Evolutionary conservation across 768 basidiomycete species (phyloP).

Genomic region (Amanita thiersii): DNA sequence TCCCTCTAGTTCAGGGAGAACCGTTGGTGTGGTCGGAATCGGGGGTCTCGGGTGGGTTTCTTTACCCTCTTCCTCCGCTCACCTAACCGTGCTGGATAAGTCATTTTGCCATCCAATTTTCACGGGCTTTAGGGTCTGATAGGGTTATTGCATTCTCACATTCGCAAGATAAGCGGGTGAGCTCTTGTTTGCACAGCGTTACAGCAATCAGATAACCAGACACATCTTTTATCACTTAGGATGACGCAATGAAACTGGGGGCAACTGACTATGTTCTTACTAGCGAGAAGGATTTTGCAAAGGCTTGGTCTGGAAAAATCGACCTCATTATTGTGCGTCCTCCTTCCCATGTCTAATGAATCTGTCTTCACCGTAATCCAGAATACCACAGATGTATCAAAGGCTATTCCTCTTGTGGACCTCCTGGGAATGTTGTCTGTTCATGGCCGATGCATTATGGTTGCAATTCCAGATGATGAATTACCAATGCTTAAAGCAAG

Average conservation of each 20-base stretch:
- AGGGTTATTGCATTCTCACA: conserved; percentile 51
- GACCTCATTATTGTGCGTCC: conserved; percentile 39
- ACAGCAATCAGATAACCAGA: background rate
- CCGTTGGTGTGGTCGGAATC: conserved; percentile 59
- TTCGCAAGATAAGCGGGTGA: conserved; percentile 34
- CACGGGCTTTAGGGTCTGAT: conserved; percentile 44
- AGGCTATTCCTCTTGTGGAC: conserved; percentile 21
- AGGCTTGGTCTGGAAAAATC: conserved; percentile 28
- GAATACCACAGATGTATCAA: conserved; percentile 21
- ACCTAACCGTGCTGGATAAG: conserved; percentile 10
- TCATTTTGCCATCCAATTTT: conserved; percentile 26
- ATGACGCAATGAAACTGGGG: conserved; percentile 50
- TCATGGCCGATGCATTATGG: conserved; percentile 48
- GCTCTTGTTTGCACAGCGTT: background rate
- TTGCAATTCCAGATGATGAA: conserved; percentile 45
- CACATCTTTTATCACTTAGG: conserved; percentile 13
- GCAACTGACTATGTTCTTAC: conserved; percentile 47
- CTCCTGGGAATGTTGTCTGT: conserved; percentile 38
- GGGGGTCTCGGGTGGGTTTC: conserved; percentile 44
- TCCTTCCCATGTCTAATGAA: background rate
- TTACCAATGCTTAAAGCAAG: conserved; percentile 28
- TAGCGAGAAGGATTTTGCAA: conserved; percentile 28
- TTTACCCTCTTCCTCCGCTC: background rate
- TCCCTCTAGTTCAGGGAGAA: conserved; percentile 46
- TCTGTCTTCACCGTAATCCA: conserved; percentile 8